These are phyloP conservation scores for Mycocentrospora acerina DNA, from an alignment of 2,329 filamentous ascomycete species.

Conservation along the genomic window DNA sequence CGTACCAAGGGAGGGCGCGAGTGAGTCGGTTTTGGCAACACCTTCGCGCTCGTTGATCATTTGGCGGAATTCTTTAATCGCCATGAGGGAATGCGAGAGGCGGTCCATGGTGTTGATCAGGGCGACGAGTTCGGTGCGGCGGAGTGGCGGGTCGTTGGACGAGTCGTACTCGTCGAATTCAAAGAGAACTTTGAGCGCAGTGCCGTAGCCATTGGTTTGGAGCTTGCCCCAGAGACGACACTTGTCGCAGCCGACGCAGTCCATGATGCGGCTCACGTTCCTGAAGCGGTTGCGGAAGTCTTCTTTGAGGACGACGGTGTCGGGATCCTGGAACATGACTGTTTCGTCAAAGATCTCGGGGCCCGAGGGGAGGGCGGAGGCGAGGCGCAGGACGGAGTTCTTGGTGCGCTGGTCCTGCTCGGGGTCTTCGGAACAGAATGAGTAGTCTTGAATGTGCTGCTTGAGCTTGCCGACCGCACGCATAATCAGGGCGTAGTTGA, in stretches of 20 bases:
- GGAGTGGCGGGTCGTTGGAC: conserved; percentile 67
- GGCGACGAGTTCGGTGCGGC: conserved; percentile 89
- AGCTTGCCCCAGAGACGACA: conserved; percentile 97
- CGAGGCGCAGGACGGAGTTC: conserved; percentile 76
- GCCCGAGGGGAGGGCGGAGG: conserved; percentile 65
- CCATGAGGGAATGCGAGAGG: conserved; percentile 76
- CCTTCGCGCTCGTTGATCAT: conserved; percentile 49
- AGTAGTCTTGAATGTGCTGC: conserved; percentile 78
- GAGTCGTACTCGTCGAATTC: conserved; percentile 76
- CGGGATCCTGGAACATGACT: conserved; percentile 80
- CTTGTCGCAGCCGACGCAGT: conserved; percentile 98
- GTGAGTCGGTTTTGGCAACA: conserved; percentile 18
- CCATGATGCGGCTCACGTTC: conserved; percentile 96
- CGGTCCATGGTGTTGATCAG: conserved; percentile 92
- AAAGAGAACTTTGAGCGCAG: conserved; percentile 92
- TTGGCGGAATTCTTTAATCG: conserved; percentile 70
- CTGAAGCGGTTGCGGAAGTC: conserved; percentile 97
- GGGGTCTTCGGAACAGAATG: conserved; percentile 86
- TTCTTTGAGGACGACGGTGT: conserved; percentile 80
- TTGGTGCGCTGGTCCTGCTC: conserved; percentile 78
- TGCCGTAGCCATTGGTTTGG: conserved; percentile 91
- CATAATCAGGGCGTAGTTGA: conserved; percentile 96
- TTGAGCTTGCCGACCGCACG: conserved; percentile 89
- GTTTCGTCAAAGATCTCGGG: conserved; percentile 89
- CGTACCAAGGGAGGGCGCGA: conserved; percentile 10